Conservation (phyloP, 345 rosid species). For the Leavenworthia alabamica region DNA sequence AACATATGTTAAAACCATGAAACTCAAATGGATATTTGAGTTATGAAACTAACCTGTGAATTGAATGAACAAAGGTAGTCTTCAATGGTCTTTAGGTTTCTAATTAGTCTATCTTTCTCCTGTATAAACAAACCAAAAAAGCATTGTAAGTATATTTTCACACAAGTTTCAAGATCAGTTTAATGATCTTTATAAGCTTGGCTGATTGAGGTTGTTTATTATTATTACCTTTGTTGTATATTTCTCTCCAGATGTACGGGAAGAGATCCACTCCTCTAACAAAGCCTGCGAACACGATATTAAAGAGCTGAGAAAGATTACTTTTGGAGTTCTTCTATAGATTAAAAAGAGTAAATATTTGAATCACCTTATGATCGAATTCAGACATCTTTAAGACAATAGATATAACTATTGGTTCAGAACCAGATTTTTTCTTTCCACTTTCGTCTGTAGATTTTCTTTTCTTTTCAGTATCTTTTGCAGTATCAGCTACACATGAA, state of each 20-base stretch:
- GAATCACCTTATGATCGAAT: conserved; percentile 83
- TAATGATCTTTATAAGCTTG: neutral
- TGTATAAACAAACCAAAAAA: conserved; percentile 21
- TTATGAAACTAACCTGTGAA: conserved; percentile 52
- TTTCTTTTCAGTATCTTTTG: conserved; percentile 33
- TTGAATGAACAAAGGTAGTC: conserved; percentile 84
- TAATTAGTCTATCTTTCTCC: conserved; percentile 68
- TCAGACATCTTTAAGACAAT: conserved; percentile 87
- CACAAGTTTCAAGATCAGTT: neutral
- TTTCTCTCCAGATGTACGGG: conserved; percentile 54
- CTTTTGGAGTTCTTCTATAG: neutral
- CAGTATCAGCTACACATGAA: conserved; percentile 36
- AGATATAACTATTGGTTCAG: conserved; percentile 76
- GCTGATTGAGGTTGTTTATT: neutral
- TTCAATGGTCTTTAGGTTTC: conserved; percentile 77
- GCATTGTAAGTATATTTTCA: neutral
- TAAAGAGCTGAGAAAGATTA: neutral
- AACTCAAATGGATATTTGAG: neutral
- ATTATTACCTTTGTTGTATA: conserved; percentile 57
- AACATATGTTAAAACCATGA: neutral
- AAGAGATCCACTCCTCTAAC: conserved; percentile 85
- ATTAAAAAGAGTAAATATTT: neutral
- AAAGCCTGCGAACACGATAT: conserved; percentile 50
- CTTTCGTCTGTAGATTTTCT: conserved; percentile 19
- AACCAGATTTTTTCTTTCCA: conserved; percentile 54